These are phyloP conservation scores for Globisporangium radiosum DNA, from an alignment of 352 stramenopile genomes.

Conservation along the genomic window DNA sequence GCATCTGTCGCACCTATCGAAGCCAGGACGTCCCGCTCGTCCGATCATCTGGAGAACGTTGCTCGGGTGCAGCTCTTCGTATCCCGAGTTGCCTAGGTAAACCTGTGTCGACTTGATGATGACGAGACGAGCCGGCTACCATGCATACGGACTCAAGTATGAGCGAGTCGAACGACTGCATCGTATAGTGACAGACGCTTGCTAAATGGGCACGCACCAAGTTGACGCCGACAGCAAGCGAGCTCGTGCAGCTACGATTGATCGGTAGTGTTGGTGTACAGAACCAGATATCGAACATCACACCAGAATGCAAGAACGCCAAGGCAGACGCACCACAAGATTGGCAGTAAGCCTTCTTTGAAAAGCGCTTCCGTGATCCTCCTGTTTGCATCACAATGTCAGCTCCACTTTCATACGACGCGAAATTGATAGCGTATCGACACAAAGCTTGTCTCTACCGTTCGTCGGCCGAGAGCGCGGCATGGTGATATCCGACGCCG, in stretches of 20 bases:
- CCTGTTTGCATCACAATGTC: conserved; percentile 8
- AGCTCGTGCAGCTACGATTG: conserved; percentile 24
- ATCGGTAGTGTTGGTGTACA: background rate
- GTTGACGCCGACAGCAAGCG: conserved; percentile 36
- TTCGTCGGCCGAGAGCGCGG: conserved; percentile 19
- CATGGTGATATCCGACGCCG: conserved; percentile 36
- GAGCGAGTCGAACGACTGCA: too few species aligned
- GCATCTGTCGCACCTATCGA: conserved; percentile 17
- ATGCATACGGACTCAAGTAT: too few species aligned
- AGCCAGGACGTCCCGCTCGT: conserved; percentile 25
- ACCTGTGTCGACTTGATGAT: conserved; percentile 33
- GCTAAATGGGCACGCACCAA: conserved; percentile 15
- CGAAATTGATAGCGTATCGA: background rate
- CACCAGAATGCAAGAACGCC: background rate
- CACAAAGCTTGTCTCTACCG: conserved; percentile 11
- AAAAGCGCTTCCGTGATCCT: conserved; percentile 25
- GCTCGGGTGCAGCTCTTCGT: conserved; percentile 19
- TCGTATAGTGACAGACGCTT: too few species aligned
- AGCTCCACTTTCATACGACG: background rate
- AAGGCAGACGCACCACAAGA: conserved; percentile 23
- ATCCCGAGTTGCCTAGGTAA: conserved; percentile 22
- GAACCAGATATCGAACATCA: background rate
- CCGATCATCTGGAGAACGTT: conserved; percentile 38
- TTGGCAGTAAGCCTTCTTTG: conserved; percentile 14
- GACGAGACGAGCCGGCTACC: conserved; percentile 29